Base-by-base conservation (phyloP, 495 filamentous ascomycete species). In the Xylaria grammica region DNA sequence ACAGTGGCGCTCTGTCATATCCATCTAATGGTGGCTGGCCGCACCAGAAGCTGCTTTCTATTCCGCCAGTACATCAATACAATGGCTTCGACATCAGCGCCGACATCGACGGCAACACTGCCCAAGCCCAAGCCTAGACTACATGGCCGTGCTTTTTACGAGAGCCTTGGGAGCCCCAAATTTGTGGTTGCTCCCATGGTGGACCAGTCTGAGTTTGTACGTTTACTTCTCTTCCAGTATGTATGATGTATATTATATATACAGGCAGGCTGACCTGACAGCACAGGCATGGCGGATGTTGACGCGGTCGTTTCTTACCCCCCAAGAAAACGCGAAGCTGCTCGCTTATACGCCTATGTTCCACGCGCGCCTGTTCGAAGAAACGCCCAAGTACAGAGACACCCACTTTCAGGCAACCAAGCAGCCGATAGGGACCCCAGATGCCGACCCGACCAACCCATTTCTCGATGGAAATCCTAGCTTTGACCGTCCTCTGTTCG, bases 141-240 rank as follows among this genome's bases (percentile, higher is more conserved):
- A 1, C 85, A 88, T 65, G 95, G 95, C 6, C 83, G 96, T 20
- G 89, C 89, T 36, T 97, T 99, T 75, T 99, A 97, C 70, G 87
- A 96, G 75, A 95, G 90, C 68, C 86, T 99, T 60, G 95, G 96
- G 13, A 92, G 89, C 60, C 95, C 95, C 0, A 96, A 91, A 72
- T 88, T 90, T 66, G 85, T 98, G 44, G 84, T 99, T 29, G 95
- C 95, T 36, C 95, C 95, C 34, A 99, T 99, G 95, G 95, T 99
- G 22, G 95, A 98, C 67, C 90, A 97, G 72, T 97, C 93, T 4
- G 96, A 99, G 80, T 96, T 97, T 79, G 94, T 97, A 82, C 65
- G 89, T 81, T 38, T 30, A 60, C 60, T 66, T 53, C 29, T 27
- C 29, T 27, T 24, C 20, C 0, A 24, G 56, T 36, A n/a, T n/a